Evolutionary conservation across 2,329 filamentous ascomycete species (phyloP).

Genomic region (Botrytis squamosa): DNA sequence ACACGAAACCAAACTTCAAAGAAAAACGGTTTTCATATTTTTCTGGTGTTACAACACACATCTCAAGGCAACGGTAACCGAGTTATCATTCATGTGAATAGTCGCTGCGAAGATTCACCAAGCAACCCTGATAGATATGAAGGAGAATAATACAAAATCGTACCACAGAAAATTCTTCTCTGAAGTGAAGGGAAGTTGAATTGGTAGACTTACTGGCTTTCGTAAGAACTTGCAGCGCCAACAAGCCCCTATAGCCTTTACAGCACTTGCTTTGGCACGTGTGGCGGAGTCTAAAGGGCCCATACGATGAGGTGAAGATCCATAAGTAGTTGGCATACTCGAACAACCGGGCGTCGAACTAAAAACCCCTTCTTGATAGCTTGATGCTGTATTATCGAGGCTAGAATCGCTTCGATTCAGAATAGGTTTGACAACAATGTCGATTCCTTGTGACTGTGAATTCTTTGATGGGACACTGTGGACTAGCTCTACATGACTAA

Average conservation of each 20-base stretch:
- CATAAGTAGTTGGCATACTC: conserved; percentile 10
- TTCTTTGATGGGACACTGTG: not conserved
- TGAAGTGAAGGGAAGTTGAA: not conserved
- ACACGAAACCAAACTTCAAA: not conserved
- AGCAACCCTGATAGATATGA: too few species aligned
- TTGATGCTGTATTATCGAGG: not conserved
- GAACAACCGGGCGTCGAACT: conserved; percentile 11
- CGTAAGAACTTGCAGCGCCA: conserved; percentile 26
- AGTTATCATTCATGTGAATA: not conserved
- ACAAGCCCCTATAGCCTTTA: conserved; percentile 26
- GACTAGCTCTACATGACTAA: not conserved
- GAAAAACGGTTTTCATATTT: not conserved
- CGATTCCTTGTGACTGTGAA: not conserved
- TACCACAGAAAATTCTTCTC: not conserved
- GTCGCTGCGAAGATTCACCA: fast-evolving
- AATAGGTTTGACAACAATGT: not conserved
- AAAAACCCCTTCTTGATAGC: conserved; percentile 21
- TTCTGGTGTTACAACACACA: not conserved
- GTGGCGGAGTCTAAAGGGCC: conserved; percentile 20
- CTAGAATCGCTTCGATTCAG: not conserved
- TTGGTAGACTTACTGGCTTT: conserved; percentile 21
- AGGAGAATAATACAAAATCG: not conserved
- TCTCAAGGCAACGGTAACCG: too few species aligned
- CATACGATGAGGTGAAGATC: conserved; percentile 14
- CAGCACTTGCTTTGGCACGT: conserved; percentile 24